Base-by-base conservation (phyloP, 2,329 filamentous ascomycete species). In the Aspergillus sp. region DNA sequence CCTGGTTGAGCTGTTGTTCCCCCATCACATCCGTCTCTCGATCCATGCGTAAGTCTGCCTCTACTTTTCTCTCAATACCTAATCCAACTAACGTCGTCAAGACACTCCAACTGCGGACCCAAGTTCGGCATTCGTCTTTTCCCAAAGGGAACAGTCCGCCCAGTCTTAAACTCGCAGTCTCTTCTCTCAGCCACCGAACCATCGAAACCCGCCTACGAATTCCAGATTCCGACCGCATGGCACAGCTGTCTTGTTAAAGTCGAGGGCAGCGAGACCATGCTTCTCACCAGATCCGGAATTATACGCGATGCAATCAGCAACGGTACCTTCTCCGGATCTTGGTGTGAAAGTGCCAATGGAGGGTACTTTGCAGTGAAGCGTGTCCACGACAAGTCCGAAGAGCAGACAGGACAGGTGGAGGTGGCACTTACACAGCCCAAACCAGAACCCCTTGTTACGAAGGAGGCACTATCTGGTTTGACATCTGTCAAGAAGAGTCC, bases 1-100 rank as follows among this genome's bases (percentile, higher is more conserved):
- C 50, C 69, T 81, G 14, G 70, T 79, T n/a, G 77, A 80, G 65
- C 63, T 79, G 3, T 61, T 80, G 2, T 75, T 79, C 58, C 79
- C 79, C 1, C 73, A 77, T 57, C 73, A 77, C 54, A 68, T 81
- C 43, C 76, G 78, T n/a, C 70, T 81, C 0, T 80, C 77, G 0
- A 81, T 81, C 48, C 79, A 81, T 56, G 77, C 78, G 46, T 48
- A 37, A 61, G 75, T 33, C 37, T 67, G 0, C 78, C 77, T 11
- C 3, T 11, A 1, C 27, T 31, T 31, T 2, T 3, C 1, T 9
- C 1, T 25, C 5, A 9, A 31, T 11, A 31, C 1, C 1, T 31
- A 3, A 4, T 1, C 2, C 2, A 31, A 0, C 21, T 25, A 47
- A 27, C 25, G 2, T 8, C 12, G 2, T 35, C 2, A 4, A 4